Evolutionary conservation across 306 rosid species (phyloP), one percentile per base, ranked within the genome.

Genomic region (Casuarina glauca): DNA sequence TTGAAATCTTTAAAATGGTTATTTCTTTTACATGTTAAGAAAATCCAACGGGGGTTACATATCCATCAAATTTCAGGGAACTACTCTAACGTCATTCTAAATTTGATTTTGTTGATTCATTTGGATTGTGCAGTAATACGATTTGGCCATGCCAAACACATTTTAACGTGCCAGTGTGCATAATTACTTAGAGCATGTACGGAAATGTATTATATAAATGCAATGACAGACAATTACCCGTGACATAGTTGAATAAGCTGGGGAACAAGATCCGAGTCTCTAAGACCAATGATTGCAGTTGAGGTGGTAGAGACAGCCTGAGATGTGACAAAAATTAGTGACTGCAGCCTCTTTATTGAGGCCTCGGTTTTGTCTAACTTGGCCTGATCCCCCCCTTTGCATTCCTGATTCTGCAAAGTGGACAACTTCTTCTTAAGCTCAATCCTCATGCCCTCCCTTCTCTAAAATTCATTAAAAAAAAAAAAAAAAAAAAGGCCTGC

Each of bases 291-390:
- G 55, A 93, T 91, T 35, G 96, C 94, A 1, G 97, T 85, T 44
- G 98, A 93, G 82, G 99, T 96, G 69, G 99, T 90, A 69, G 93
- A 83, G 79, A 96, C 99, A 3, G 99, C 99, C 83, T 96, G 97
- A 76, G 99, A 96, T 42, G 98, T 91, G 80, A 96, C 99, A 80
- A 84, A 60, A 73, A 93, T 93, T 32, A 96, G 89, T 5, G 98
- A 93, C 74, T 96, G 98, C 79, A 96, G 83, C 88, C 86, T 92
- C 70, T 85, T 87, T 83, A 96, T 91, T 69, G 98, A 83, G 45
- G 96, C 66, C 90, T 96, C 93, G 76, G 99, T 96, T 89, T 93
- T 93, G 88, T 89, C 87, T 76, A 93, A 76, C 91, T 96, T 93
- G 66, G 87, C 85, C 82, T 91, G 97, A 64, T 93, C 97, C 72